Evolutionary conservation across 495 filamentous ascomycete genomes (phyloP).

Genomic region (Lepraria neglecta): DNA sequence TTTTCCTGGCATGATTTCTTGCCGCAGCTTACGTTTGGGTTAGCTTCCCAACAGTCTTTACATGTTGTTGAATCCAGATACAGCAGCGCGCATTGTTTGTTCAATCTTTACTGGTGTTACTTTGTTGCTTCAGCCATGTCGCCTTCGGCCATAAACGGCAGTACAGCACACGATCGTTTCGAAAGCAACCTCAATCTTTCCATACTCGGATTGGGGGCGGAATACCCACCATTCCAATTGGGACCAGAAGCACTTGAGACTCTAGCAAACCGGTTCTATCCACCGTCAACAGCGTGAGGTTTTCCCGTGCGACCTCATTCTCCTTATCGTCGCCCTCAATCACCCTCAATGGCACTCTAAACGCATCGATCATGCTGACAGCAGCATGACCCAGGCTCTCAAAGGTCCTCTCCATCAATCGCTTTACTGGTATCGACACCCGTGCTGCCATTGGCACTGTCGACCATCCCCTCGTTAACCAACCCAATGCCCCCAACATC

Average conservation of each 20-base stretch:
- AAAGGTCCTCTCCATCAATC: constrained; percentile 57
- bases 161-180: constrained; percentile 24
- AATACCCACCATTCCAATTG: constrained; percentile 30
- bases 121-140: constrained; percentile 23
- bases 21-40: constrained; percentile 12
- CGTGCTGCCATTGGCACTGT: constrained; percentile 53
- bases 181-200: constrained; percentile 27
- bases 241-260: constrained; percentile 29
- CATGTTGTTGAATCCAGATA: not conserved
- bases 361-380: constrained; percentile 14
- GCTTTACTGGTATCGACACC: constrained; percentile 56
- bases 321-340: constrained; percentile 6
- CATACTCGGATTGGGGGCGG: constrained; percentile 29
- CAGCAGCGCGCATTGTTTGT: constrained; percentile 5
- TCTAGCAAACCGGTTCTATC: constrained; percentile 29
- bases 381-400: constrained; percentile 29
- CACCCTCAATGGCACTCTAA: constrained; percentile 3
- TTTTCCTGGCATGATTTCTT: constrained; percentile 4
- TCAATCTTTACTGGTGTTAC: not conserved
- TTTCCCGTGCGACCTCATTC: constrained; percentile 18
- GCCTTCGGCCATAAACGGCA: constrained; percentile 23
- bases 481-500: constrained; percentile 48
- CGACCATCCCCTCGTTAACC: constrained; percentile 52
- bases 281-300: constrained; percentile 28
- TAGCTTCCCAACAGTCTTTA: constrained; percentile 24